Evolutionary conservation across 2,329 filamentous ascomycete genomes (phyloP), one percentile per base, ranked within the genome.

Genomic region (Alternaria panax): DNA sequence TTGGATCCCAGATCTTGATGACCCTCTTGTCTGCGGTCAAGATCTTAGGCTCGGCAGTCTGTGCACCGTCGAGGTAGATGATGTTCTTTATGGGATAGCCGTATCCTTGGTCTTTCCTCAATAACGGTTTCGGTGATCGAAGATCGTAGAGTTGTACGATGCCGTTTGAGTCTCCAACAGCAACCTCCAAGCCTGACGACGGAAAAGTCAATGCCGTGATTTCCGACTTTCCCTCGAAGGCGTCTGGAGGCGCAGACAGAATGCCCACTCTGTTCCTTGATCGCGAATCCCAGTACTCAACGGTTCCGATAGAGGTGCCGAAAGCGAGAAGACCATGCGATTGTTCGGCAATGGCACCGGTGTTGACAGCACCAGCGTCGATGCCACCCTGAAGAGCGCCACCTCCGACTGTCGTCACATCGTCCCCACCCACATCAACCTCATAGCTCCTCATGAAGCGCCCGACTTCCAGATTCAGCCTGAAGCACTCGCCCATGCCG

Each of bases 21-120:
- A 97, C 96, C 64, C 92, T 88, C 80, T 96, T 97, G 79, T 99
- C 96, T 7, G 93, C 88, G 1, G 93, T 96, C 62, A 98, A 83
- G 24, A 99, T 89, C 79, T 97, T 97, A 5, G 85, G 83, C 36
- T 88, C 85, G 45, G 82, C 75, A 20, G 82, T 84, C 76, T 91
- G 91, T 63, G 93, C 90, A 46, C 91, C 88, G 0, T 83, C 81
- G 41, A 90, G 81, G 76, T 88, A 90, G 60, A 86, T 84, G 54
- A 99, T 83, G 46, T 92, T 96, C 73, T 97, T 91, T 59, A 99
- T 92, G 0, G 94, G 87, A 74, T 93, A 96, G 2, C 94, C 94
- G 75, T 97, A 97, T 48, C 96, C 95, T 80, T 99, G 95, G 70
- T 98, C 94, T 78, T 97, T 98, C 75, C 90, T 92, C 48, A 98